Conservation (phyloP, 2,329 filamentous ascomycete genomes). For the Colletotrichum cuscutae region DNA sequence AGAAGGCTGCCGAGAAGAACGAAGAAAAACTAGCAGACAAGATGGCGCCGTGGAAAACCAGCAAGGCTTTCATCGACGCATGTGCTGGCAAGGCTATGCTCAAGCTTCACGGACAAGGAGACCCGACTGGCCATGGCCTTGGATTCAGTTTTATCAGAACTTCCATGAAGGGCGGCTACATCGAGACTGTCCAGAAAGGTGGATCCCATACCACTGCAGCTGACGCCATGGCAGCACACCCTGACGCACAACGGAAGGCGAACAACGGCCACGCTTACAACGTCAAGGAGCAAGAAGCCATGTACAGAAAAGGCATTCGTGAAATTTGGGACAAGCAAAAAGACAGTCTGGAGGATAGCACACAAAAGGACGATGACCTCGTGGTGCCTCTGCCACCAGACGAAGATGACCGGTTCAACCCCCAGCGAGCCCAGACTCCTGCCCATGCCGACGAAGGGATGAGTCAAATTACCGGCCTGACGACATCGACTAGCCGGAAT, state of each 20-base stretch:
- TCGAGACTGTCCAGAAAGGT: conserved; percentile 76
- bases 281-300: conserved; percentile 90
- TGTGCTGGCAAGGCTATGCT: conserved; percentile 97
- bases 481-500: conserved; percentile 71
- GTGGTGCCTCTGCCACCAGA: conserved; percentile 64
- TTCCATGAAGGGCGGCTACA: conserved; percentile 96
- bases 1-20: conserved; percentile 61
- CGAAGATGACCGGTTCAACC: conserved; percentile 76
- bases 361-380: conserved; percentile 74
- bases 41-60: conserved; percentile 95
- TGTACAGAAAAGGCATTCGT: conserved; percentile 91
- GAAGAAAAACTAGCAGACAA: conserved; percentile 85
- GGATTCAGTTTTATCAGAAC: conserved; percentile 98
- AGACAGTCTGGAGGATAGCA: conserved; percentile 76
- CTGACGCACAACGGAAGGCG: conserved; percentile 63
- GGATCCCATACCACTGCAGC: conserved; percentile 75
- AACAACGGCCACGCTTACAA: conserved; percentile 98
- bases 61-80: conserved; percentile 95
- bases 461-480: conserved; percentile 81
- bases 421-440: conserved; percentile 76
- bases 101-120: conserved; percentile 91
- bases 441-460: conserved; percentile 79
- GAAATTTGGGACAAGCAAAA: conserved; percentile 94
- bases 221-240: conserved; percentile 85
- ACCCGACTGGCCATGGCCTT: conserved; percentile 91